Percentiles rank a stretch among this genome's conserved stretches.
Conservation (phyloP, 1,284 basidiomycete genomes). For the Sporisorium scitamineum region DNA sequence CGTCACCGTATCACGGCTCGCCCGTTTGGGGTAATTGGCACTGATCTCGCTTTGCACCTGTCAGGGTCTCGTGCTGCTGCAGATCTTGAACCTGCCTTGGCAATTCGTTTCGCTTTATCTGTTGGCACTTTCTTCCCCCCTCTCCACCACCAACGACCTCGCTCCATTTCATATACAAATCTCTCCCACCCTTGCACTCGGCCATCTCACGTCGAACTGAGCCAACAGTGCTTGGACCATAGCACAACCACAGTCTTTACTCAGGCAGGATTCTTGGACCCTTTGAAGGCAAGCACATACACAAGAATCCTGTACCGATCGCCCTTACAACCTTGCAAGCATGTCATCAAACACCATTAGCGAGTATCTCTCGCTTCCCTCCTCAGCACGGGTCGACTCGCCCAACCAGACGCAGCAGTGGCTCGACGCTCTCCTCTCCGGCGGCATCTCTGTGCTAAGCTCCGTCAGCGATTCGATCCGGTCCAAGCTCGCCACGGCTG, state of each 20-base stretch:
- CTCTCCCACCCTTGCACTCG: not conserved
- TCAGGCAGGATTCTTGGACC: not conserved
- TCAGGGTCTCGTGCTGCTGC: slow-evolving; percentile 2
- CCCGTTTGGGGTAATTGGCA: not conserved
- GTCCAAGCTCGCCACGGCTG: slow-evolving; percentile 33
- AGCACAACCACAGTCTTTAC: not conserved
- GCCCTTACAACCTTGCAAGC: not conserved
- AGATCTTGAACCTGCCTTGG: too few species aligned
- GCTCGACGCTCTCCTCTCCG: slow-evolving; percentile 29
- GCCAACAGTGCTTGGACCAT: not conserved
- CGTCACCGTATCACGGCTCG: not conserved
- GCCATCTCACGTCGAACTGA: not conserved
- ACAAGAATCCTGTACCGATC: not conserved
- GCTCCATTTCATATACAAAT: not conserved
- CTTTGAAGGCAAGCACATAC: not conserved
- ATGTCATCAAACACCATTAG: slow-evolving; percentile 35
- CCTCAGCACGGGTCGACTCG: slow-evolving; percentile 25
- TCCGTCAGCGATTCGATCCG: slow-evolving; percentile 45
- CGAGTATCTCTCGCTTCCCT: slow-evolving; percentile 45
- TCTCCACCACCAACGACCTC: not conserved
- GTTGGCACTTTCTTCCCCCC: not conserved
- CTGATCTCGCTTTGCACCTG: not conserved
- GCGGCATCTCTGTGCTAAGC: slow-evolving; percentile 23
- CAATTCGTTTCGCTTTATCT: not conserved
- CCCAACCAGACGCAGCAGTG: slow-evolving; percentile 30